Evolutionary conservation across 2,329 filamentous ascomycete species (phyloP).

Genomic region (Ophiocordyceps polyrhachis-furcata): DNA sequence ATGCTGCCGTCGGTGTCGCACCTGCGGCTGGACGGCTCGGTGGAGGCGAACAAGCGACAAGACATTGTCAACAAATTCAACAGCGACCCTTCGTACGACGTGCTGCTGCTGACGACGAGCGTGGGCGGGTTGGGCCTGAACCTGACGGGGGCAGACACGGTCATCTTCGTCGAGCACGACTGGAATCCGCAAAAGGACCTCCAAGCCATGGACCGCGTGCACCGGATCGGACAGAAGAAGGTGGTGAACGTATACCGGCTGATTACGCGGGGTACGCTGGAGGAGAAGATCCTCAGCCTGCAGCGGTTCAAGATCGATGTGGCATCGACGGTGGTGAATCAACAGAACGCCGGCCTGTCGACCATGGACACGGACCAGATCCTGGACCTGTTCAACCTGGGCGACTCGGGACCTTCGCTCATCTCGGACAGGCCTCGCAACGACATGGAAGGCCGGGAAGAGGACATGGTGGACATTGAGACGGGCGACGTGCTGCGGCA

Average conservation of each 20-base stretch:
- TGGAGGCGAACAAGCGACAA: slow-evolving; percentile 84
- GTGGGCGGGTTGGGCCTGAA: slow-evolving; percentile 92
- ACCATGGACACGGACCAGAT: slow-evolving; percentile 99
- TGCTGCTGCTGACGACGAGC: slow-evolving; percentile 79
- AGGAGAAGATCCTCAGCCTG: slow-evolving; percentile 95
- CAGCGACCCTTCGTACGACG: slow-evolving; percentile 90
- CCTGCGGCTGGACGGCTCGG: slow-evolving; percentile 80
- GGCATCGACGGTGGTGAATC: slow-evolving; percentile 93
- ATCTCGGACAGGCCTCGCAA: slow-evolving; percentile 41
- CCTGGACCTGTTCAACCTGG: slow-evolving; percentile 84
- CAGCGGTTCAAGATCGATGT: slow-evolving; percentile 99
- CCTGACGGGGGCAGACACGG: slow-evolving; percentile 88
- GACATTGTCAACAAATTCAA: slow-evolving; percentile 99
- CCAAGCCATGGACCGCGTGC: slow-evolving; percentile 96
- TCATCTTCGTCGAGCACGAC: slow-evolving; percentile 98
- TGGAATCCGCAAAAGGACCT: slow-evolving; percentile 99
- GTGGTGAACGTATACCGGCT: slow-evolving; percentile 97
- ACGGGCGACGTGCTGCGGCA: slow-evolving; percentile 83
- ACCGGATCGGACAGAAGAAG: slow-evolving; percentile 98
- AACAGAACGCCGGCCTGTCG: slow-evolving; percentile 84
- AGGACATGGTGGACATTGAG: slow-evolving; percentile 85
- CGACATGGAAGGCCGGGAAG: slow-evolving; percentile 43
- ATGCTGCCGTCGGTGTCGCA: slow-evolving; percentile 87
- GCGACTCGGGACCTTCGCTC: slow-evolving; percentile 52
- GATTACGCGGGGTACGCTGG: slow-evolving; percentile 84